Base-by-base conservation (phyloP, 2,329 filamentous ascomycete genomes). In the Penicillium sp. region DNA sequence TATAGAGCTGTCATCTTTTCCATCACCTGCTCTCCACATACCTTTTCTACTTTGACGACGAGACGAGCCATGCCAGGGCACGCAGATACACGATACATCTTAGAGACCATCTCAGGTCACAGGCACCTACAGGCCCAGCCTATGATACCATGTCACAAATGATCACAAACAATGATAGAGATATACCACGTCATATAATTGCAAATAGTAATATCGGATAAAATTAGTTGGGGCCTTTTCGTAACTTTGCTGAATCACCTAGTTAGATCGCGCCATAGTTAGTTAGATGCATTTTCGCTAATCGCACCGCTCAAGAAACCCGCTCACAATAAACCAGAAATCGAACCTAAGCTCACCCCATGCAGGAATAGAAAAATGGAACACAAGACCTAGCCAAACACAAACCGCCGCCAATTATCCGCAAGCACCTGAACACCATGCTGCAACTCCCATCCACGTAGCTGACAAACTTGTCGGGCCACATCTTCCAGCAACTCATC, bases 381-480 rank as follows among this genome's bases (percentile, higher is more conserved):
- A 33, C 36, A 4, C n/a, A 25, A 25, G 21, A 35, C 12, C 65
- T 57, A 73, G 3, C 90, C 91, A 72, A 89, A 89, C 9, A 90
- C 81, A 73, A 96, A 97, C 4, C 81, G 79, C 53, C 81, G 82
- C 83, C 91, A 97, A 70, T 97, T 99, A 25, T 76, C 77, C 0
- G 83, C 86, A 58, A 97, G 79, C 55, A 75, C 82, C 66, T 75
- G 78, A 2, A 91, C 83, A 0, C 93, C 93, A 5, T 91, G 81
- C 44, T 88, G 82, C 57, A 96, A 73, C 0, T 74, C 72, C 93
- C 94, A 97, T 1, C 83, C 86, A 65, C 92, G 94, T 45, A 92
- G 79, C 49, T 83, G 74, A 69, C 93, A 97, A 6, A 97, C 83
- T 59, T 83, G 85, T n/a, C 87, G 80, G 55, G 89, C 86, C 61